Percentiles rank a stretch among this genome's conserved stretches.
These are phyloP conservation scores for Crithidia acanthocephali DNA, from an alignment of 208 protist genomes.

Conservation along the genomic window DNA sequence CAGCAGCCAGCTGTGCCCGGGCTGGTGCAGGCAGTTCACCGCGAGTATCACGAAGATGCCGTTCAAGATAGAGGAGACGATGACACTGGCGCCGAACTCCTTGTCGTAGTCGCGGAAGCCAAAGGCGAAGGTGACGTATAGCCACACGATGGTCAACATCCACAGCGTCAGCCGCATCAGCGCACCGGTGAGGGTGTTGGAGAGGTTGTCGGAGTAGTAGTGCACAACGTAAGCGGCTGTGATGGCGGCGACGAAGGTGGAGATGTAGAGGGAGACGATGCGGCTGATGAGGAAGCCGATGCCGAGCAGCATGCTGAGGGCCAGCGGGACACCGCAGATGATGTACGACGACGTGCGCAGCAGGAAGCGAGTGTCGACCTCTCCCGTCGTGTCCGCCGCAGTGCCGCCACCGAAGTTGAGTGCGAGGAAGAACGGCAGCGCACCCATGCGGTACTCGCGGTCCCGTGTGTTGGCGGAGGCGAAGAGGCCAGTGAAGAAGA, in stretches of 20 bases:
- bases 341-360: constrained; percentile 57
- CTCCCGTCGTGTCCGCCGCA: constrained; percentile 12
- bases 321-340: constrained; percentile 58
- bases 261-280: constrained; percentile 50
- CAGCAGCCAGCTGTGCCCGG: constrained; percentile 41
- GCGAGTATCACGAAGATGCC: constrained; percentile 44
- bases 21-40: constrained; percentile 41
- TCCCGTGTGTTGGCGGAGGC: constrained; percentile 15
- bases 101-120: constrained; percentile 48
- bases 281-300: constrained; percentile 75
- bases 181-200: constrained; percentile 42
- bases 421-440: constrained; percentile 56
- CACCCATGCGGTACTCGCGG: constrained; percentile 28
- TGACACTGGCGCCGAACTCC: constrained; percentile 44
- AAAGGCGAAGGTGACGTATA: constrained; percentile 61
- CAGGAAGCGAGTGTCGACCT: constrained; percentile 32
- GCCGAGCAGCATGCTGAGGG: constrained; percentile 63
- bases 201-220: constrained; percentile 62
- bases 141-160: constrained; percentile 64
- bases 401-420: constrained; percentile 39
- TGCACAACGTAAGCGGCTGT: constrained; percentile 57
- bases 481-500: constrained; percentile 66
- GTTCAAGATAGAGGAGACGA: constrained; percentile 41
- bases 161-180: constrained; percentile 55
- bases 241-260: constrained; percentile 35